A percentile compares a stretch with the other conserved stretches of the same genome.
phyloP scores from a whole-genome alignment of 805 yeast genomes.

The Candida ascalaphidarum region DNA sequence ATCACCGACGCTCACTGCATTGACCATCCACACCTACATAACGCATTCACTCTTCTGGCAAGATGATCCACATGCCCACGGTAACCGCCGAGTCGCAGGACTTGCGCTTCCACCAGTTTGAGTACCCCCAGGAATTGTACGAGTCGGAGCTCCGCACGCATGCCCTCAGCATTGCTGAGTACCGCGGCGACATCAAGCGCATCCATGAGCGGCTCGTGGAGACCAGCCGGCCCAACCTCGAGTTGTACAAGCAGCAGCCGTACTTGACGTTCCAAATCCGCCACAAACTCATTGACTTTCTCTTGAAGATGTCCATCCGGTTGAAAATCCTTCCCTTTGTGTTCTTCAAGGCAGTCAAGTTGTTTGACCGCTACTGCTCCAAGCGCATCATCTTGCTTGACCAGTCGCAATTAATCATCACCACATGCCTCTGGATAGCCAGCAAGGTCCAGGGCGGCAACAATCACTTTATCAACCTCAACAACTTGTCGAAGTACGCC shows the following conservation, averaged over 20 bases:
- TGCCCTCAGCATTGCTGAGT: constrained; percentile 37
- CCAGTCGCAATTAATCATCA: constrained; percentile 84
- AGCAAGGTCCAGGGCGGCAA: constrained; percentile 77
- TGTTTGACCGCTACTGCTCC: constrained; percentile 88
- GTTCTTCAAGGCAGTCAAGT: constrained; percentile 57
- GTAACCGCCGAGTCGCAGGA: constrained; percentile 4
- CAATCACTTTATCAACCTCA: constrained; percentile 50
- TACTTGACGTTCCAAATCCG: constrained; percentile 72
- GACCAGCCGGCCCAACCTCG: constrained; percentile 37
- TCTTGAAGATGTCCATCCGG: constrained; percentile 62
- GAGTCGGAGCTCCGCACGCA: constrained; percentile 42
- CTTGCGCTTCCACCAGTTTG: constrained; percentile 20
- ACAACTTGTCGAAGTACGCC: constrained; percentile 16
- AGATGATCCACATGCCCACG: constrained; percentile 2
- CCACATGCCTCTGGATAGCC: constrained; percentile 89
- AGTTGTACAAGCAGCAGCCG: constrained; percentile 78
- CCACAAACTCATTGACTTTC: constrained; percentile 67
- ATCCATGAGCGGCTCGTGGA: constrained; percentile 23
- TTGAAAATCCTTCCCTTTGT: constrained; percentile 61
- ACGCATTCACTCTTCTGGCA: constrained; percentile 1
- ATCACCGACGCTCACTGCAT: no score
- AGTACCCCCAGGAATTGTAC: constrained; percentile 44
- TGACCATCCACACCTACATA: constrained; percentile 3
- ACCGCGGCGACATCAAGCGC: constrained; percentile 41
- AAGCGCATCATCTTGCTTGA: constrained; percentile 76